Evolutionary conservation across 2,329 filamentous ascomycete genomes (phyloP).

Genomic region (Aspergillus tanneri): DNA sequence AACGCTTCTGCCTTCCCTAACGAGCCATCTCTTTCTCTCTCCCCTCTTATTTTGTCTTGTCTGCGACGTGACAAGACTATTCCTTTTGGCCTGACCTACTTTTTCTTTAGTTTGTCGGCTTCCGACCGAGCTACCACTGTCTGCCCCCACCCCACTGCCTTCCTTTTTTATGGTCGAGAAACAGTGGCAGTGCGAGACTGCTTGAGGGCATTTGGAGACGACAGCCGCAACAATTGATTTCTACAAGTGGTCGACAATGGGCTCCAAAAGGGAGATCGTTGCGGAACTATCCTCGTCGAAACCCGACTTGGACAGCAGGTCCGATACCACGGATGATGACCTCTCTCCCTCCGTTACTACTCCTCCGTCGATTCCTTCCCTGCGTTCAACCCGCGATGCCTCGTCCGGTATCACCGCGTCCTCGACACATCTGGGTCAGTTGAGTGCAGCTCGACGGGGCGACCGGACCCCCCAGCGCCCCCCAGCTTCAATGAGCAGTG

Average conservation of each 20-base stretch:
- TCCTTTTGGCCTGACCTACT: not conserved
- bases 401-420: slow-evolving; percentile 65
- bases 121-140: slow-evolving; percentile 2
- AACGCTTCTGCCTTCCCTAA: slow-evolving; percentile 6
- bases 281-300: slow-evolving; percentile 22
- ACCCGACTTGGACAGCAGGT: slow-evolving; percentile 20
- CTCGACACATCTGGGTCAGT: slow-evolving; percentile 78
- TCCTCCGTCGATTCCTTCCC: slow-evolving; percentile 33
- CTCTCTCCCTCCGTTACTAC: slow-evolving; percentile 29
- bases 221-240: not conserved
- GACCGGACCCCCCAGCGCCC: slow-evolving; percentile 27
- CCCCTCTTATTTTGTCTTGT: not conserved
- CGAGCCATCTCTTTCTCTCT: not conserved
- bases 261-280: slow-evolving; percentile 21
- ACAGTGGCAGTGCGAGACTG: slow-evolving; percentile 2
- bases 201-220: slow-evolving; percentile 11
- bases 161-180: not conserved
- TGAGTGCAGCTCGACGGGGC: slow-evolving; percentile 64
- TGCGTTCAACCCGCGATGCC: slow-evolving; percentile 27
- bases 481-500: slow-evolving; percentile 35
- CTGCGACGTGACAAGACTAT: not conserved
- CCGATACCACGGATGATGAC: slow-evolving; percentile 24
- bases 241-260: slow-evolving; percentile 17
- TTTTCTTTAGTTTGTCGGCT: not conserved
- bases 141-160: not conserved